Evolutionary conservation across 768 basidiomycete genomes (phyloP).

Genomic region (Lactarius hatsudake): DNA sequence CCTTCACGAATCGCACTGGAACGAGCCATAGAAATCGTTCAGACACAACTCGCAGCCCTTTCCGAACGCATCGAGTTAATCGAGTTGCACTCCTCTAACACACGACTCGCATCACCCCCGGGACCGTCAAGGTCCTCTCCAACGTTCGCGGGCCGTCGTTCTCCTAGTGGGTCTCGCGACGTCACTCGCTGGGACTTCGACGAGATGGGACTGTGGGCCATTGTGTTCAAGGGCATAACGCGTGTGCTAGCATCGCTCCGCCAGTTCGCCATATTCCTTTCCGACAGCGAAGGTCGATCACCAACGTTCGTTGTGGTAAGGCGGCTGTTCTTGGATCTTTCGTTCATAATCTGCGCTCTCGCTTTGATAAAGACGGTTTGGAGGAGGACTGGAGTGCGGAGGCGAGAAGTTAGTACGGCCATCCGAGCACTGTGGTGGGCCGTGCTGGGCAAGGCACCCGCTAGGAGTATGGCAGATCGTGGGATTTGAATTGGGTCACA

Average conservation of each 20-base stretch:
- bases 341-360: slow-evolving; percentile 68
- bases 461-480: slow-evolving; percentile 49
- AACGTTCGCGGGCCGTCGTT: slow-evolving; percentile 28
- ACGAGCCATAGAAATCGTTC: slow-evolving; percentile 73
- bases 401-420: slow-evolving; percentile 65
- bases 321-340: slow-evolving; percentile 73
- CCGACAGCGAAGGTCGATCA: slow-evolving; percentile 55
- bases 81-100: slow-evolving; percentile 40
- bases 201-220: slow-evolving; percentile 81
- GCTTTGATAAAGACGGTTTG: slow-evolving; percentile 56
- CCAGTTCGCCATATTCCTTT: slow-evolving; percentile 55
- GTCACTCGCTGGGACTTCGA: slow-evolving; percentile 31
- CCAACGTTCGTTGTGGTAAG: slow-evolving; percentile 67
- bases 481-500: slow-evolving; percentile 36
- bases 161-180: slow-evolving; percentile 25
- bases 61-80: slow-evolving; percentile 62
- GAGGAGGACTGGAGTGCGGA: slow-evolving; percentile 65
- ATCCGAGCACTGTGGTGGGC: slow-evolving; percentile 69
- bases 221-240: slow-evolving; percentile 63
- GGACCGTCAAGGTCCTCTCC: slow-evolving; percentile 33
- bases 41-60: slow-evolving; percentile 77
- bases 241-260: slow-evolving; percentile 48
- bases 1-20: slow-evolving; percentile 59
- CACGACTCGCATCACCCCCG: slow-evolving; percentile 36
- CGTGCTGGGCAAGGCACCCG: slow-evolving; percentile 52